phyloP scores from a whole-genome alignment of 2,329 filamentous ascomycete species.

The Sclerotinia glacialis region DNA sequence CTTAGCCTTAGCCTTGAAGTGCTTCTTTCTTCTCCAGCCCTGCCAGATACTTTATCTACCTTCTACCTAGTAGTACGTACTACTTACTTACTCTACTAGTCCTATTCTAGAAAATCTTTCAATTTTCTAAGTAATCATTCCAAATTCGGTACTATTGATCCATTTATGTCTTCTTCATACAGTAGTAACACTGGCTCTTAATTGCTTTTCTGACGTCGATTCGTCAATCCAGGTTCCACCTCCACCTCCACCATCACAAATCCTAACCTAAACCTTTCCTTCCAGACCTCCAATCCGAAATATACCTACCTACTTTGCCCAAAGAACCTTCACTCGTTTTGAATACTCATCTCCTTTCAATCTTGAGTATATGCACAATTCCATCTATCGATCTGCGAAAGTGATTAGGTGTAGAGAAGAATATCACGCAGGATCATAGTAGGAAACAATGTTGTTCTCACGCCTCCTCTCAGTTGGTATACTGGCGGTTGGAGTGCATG shows the following conservation, averaged over 20 bases:
- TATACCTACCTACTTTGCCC: background rate
- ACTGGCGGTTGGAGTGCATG: constrained; percentile 36
- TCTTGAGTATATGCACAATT: background rate
- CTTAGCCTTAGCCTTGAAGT: background rate
- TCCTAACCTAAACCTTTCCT: background rate
- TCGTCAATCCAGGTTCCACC: background rate
- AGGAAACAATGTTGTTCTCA: constrained; percentile 31
- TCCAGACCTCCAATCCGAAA: background rate
- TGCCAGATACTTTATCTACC: background rate
- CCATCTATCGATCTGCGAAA: constrained; percentile 14
- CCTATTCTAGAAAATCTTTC: background rate
- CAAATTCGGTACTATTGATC: background rate
- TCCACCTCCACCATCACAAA: constrained; percentile 1
- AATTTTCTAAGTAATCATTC: background rate
- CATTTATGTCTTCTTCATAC: background rate
- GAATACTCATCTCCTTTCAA: background rate
- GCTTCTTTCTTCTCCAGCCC: background rate
- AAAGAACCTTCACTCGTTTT: background rate
- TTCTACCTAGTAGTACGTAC: too few species aligned
- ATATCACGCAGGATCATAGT: constrained; percentile 5
- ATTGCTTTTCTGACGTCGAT: background rate
- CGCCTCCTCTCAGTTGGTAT: constrained; percentile 36
- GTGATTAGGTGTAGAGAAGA: constrained; percentile 1
- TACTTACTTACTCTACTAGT: too few species aligned
- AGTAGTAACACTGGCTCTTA: background rate